Evolutionary conservation across 495 filamentous ascomycete genomes (phyloP), one percentile per base, ranked within the genome.

Genomic region (Podospora australis): DNA sequence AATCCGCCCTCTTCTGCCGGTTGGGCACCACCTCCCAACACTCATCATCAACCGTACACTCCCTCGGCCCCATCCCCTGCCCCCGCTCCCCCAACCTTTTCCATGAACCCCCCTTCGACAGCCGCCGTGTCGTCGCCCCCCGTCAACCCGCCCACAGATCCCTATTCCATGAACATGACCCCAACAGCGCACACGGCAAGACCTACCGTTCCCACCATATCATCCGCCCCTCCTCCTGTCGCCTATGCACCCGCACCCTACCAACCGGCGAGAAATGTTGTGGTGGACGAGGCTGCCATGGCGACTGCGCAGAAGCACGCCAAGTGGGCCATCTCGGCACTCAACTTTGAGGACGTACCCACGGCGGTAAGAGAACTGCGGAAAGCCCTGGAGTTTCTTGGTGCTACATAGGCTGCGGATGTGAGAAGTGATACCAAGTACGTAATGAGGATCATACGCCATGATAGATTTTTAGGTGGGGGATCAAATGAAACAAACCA

Each of bases 281-380:
- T 32, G 16, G 56, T 59, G 0, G 89, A 97, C 60, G 89, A 96
- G 59, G 73, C 80, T 51, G 72, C 86, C 3, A 86, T 96, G 24
- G 59, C 77, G 2, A 74, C 78, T 50, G 92, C 92, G 8, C 89
- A 96, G 63, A 98, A 97, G 57, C 92, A 96, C 70, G 91, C 92
- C 0, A 88, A 84, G 58, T 98, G 90, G 90, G 94, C 92, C 0
- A 90, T 97, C 25, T 97, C 92, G 17, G 92, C 92, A 4, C 69
- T 98, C 44, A 92, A 95, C 60, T 98, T 97, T 65, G 92, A 98
- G 59, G 92, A 98, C 69, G 84, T 95, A 8, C 70, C 82, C 20
- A 98, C 94, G 1, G 92, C 92, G 1, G 83, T 97, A 5, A 84
- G 82, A 62, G 90, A 98, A 58, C 66, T 97, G 46, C 78, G 78